Evolutionary conservation across 1,284 basidiomycete species (phyloP).

Genomic region (Apiotrichum brassicae): DNA sequence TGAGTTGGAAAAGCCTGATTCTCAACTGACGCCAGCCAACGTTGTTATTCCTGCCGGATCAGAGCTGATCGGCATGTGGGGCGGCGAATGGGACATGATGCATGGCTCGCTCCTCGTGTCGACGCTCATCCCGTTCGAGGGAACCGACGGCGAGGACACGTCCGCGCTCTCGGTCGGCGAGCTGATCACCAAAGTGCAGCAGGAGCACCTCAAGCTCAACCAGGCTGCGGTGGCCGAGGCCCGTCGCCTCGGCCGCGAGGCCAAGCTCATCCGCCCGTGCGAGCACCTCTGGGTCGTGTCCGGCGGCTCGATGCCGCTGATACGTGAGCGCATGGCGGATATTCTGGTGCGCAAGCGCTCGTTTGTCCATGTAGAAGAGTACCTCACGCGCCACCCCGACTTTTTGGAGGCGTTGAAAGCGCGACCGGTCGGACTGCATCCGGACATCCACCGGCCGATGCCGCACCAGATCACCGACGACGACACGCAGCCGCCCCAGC

Average conservation of each 20-base stretch:
- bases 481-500: constrained; percentile 22
- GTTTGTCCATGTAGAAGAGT: constrained; percentile 46
- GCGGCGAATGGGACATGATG: constrained; percentile 46
- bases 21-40: constrained; percentile 26
- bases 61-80: constrained; percentile 45
- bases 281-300: constrained; percentile 47
- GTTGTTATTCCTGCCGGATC: constrained; percentile 43
- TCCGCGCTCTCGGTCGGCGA: constrained; percentile 44
- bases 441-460: constrained; percentile 30
- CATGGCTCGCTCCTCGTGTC: constrained; percentile 45
- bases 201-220: constrained; percentile 35
- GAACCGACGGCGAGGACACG: constrained; percentile 45
- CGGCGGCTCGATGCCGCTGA: constrained; percentile 40
- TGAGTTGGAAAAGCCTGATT: constrained; percentile 14
- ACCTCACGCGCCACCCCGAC: constrained; percentile 44
- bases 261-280: constrained; percentile 33
- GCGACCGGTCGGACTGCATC: constrained; percentile 42
- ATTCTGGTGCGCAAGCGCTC: constrained; percentile 40
- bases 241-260: constrained; percentile 13
- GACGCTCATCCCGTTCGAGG: constrained; percentile 46
- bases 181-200: constrained; percentile 43
- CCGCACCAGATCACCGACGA: constrained; percentile 10
- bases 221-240: constrained; percentile 17
- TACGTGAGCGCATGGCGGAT: constrained; percentile 43
- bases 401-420: constrained; percentile 38